phyloP scores from a whole-genome alignment of 1,284 basidiomycete species.

The Papiliotrema fonsecae region DNA sequence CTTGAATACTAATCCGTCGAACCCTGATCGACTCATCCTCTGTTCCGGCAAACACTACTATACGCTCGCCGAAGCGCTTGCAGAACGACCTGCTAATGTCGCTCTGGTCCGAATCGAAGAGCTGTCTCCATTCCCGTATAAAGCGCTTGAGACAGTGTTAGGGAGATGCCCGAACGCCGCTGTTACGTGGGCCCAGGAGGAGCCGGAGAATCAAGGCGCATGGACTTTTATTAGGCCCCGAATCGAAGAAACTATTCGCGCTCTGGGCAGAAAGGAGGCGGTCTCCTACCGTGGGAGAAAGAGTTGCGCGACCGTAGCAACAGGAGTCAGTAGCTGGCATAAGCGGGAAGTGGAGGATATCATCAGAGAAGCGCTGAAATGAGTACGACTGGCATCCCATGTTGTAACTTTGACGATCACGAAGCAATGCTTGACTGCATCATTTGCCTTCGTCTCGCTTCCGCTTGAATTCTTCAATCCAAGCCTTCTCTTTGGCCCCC shows the following conservation, averaged over 20 bases:
- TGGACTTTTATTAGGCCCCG: slow-evolving; percentile 63
- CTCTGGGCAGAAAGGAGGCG: slow-evolving; percentile 30
- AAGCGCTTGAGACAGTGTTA: slow-evolving; percentile 53
- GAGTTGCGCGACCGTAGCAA: slow-evolving; percentile 68
- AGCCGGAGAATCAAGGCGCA: slow-evolving; percentile 78
- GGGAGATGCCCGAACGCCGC: slow-evolving; percentile 50
- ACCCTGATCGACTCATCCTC: slow-evolving; percentile 40
- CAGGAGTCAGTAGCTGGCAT: slow-evolving; percentile 69
- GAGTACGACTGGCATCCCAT: too few relatives aligned
- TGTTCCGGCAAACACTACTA: slow-evolving; percentile 81
- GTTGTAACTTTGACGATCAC: too few relatives aligned
- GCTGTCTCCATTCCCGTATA: slow-evolving; percentile 77
- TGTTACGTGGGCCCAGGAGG: slow-evolving; percentile 71
- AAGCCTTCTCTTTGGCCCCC: slow-evolving; percentile 73
- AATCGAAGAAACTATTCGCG: slow-evolving; percentile 54
- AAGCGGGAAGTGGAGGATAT: slow-evolving; percentile 62
- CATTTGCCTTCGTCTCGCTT: slow-evolving; percentile 41
- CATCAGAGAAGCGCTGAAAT: too few relatives aligned
- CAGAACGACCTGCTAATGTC: slow-evolving; percentile 51
- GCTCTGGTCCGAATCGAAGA: slow-evolving; percentile 76
- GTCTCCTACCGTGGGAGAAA: slow-evolving; percentile 61
- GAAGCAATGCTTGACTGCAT: too few relatives aligned
- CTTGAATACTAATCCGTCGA: slow-evolving; percentile 49
- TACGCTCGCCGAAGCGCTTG: slow-evolving; percentile 67
- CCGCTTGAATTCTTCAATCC: slow-evolving; percentile 86